These are phyloP conservation scores for Phoma sp. DNA, from an alignment of 2,329 filamentous ascomycete genomes.

Conservation along the genomic window DNA sequence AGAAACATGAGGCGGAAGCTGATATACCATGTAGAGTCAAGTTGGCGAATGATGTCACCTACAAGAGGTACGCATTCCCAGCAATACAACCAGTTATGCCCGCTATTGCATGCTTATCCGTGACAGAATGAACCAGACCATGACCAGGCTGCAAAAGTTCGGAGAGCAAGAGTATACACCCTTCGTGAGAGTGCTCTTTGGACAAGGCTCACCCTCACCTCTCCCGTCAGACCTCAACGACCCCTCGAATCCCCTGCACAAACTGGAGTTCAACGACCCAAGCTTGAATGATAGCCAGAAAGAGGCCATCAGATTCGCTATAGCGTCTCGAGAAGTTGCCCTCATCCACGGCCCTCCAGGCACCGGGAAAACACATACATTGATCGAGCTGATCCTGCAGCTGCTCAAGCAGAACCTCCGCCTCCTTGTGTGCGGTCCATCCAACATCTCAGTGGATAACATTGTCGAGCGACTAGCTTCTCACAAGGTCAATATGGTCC, in stretches of 20 bases:
- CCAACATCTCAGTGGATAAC: conserved; percentile 97
- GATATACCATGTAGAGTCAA: conserved; percentile 62
- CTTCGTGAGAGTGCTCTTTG: conserved; percentile 68
- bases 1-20: conserved; percentile 28
- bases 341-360: conserved; percentile 95
- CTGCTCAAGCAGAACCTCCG: conserved; percentile 75
- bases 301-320: conserved; percentile 76
- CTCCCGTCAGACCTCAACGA: conserved; percentile 55
- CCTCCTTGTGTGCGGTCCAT: conserved; percentile 92
- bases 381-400: conserved; percentile 96
- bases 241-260: conserved; percentile 49
- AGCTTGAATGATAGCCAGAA: conserved; percentile 68
- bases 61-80: conserved; percentile 60
- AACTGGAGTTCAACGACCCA: conserved; percentile 63
- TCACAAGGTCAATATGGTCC: conserved; percentile 84
- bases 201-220: conserved; percentile 62
- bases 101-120: conserved; percentile 19
- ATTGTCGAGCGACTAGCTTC: conserved; percentile 90
- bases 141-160: conserved; percentile 65
- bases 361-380: conserved; percentile 94
- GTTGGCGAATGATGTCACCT: conserved; percentile 71
- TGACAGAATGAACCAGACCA: conserved; percentile 68
- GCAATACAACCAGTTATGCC: conserved; percentile 12
- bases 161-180: conserved; percentile 62
- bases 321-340: conserved; percentile 81